phyloP scores from a whole-genome alignment of 495 filamentous ascomycete genomes.

The Lindgomyces ingoldianus region DNA sequence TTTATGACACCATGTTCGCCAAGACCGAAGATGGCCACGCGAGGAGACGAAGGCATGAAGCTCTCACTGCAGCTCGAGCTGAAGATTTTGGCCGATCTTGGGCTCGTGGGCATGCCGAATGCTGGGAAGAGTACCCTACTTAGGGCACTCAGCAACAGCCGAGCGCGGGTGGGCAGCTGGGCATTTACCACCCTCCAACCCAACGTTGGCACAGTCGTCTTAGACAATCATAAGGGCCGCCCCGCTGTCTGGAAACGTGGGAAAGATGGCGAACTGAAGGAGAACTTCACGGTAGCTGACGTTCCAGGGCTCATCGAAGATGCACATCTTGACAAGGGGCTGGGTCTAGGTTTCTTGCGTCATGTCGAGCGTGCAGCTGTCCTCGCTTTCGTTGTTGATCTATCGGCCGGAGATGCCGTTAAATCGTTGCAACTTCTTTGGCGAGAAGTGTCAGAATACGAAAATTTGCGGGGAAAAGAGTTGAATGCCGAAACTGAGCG shows the following conservation, averaged over 20 bases:
- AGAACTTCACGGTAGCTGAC: slow-evolving; percentile 89
- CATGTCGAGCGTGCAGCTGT: slow-evolving; percentile 93
- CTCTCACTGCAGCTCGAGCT: slow-evolving; percentile 86
- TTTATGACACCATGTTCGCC: slow-evolving; percentile 70
- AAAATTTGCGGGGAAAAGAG: slow-evolving; percentile 65
- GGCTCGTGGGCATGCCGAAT: slow-evolving; percentile 91
- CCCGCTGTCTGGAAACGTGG: slow-evolving; percentile 47
- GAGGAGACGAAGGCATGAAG: slow-evolving; percentile 74
- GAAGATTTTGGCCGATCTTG: slow-evolving; percentile 92
- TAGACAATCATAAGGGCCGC: slow-evolving; percentile 78
- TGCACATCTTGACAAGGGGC: slow-evolving; percentile 87
- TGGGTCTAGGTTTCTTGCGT: slow-evolving; percentile 87
- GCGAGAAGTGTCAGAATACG: slow-evolving; percentile 86
- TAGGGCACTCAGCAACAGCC: slow-evolving; percentile 78
- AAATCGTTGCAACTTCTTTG: slow-evolving; percentile 76
- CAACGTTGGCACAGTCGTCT: slow-evolving; percentile 90
- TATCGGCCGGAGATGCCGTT: slow-evolving; percentile 76
- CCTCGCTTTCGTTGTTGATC: slow-evolving; percentile 89
- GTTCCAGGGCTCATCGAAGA: slow-evolving; percentile 90
- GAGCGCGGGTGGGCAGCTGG: slow-evolving; percentile 89
- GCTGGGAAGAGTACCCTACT: slow-evolving; percentile 94
- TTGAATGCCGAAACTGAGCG: slow-evolving; percentile 54
- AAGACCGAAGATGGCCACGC: slow-evolving; percentile 82
- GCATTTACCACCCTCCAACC: slow-evolving; percentile 94
- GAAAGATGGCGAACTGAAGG: slow-evolving; percentile 54